Conservation (phyloP, 2,329 filamentous ascomycete genomes). For the Ploettnerulaceae sp. region DNA sequence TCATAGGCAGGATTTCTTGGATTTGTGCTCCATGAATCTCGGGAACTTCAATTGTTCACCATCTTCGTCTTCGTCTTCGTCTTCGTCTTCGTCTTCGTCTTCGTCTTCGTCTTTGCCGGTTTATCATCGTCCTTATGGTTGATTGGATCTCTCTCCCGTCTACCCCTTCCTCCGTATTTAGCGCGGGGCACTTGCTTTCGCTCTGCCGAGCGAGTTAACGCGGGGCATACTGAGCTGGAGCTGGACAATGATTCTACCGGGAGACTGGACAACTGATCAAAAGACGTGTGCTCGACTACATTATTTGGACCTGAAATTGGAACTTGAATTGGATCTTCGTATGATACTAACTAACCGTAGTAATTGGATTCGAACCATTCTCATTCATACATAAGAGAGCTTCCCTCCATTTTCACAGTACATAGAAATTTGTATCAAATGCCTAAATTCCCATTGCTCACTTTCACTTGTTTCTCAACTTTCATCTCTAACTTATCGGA, state of each 20-base stretch:
- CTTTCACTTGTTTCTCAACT: conserved; percentile 1
- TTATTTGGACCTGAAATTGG: background rate
- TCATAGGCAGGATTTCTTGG: too few species aligned
- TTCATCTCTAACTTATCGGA: conserved; percentile 14
- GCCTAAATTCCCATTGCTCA: conserved; percentile 1
- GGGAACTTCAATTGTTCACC: too few species aligned
- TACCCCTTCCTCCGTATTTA: conserved; percentile 11
- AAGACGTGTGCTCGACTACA: too few species aligned
- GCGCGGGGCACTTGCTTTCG: conserved; percentile 19
- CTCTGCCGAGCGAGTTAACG: conserved; percentile 10
- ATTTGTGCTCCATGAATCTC: too few species aligned
- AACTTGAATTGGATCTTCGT: conserved; percentile 11
- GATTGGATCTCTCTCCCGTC: too few species aligned
- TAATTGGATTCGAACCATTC: too few species aligned
- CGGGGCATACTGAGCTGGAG: background rate
- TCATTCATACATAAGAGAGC: too few species aligned
- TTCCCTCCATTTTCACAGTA: too few species aligned
- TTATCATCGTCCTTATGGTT: conserved; percentile 26
- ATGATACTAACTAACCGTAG: conserved; percentile 12
- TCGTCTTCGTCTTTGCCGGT: conserved; percentile 11
- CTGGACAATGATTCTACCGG: background rate
- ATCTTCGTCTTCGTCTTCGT: too few species aligned
- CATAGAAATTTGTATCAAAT: background rate
- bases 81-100: conserved; percentile 18
- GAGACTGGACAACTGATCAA: conserved; percentile 1